These are phyloP conservation scores for Citrus mangshanensis DNA, from an alignment of 345 rosid genomes.

Conservation along the genomic window DNA sequence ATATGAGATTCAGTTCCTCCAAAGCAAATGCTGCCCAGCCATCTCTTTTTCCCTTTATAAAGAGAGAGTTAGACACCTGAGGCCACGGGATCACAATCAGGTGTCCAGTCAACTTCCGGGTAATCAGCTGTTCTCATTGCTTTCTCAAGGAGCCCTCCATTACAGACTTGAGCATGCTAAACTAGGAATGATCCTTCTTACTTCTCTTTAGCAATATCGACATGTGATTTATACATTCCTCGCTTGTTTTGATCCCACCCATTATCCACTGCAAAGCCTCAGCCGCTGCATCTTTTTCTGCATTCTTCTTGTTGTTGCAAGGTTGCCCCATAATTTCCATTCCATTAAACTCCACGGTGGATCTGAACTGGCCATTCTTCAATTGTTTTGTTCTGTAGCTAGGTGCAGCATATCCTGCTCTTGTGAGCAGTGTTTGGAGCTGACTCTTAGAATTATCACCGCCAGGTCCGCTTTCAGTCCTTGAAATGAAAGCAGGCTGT, in stretches of 20 bases:
- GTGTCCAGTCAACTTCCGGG: background rate
- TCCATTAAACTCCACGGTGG: constrained; percentile 76
- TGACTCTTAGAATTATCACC: constrained; percentile 88
- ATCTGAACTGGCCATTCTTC: constrained; percentile 61
- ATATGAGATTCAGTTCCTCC: background rate
- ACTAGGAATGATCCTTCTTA: constrained; percentile 55
- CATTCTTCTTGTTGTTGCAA: constrained; percentile 81
- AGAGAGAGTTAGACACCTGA: background rate
- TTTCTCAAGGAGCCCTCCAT: background rate
- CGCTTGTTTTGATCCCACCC: constrained; percentile 48
- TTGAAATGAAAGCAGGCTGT: constrained; percentile 38
- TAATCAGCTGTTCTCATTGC: background rate
- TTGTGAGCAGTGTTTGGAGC: constrained; percentile 81
- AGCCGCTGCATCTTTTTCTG: constrained; percentile 96
- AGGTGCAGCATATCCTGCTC: constrained; percentile 76
- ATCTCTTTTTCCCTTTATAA: background rate
- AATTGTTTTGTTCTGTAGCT: constrained; percentile 71
- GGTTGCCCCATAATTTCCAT: constrained; percentile 77
- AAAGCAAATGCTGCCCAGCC: background rate
- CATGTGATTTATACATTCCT: constrained; percentile 55
- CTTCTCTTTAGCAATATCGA: constrained; percentile 72
- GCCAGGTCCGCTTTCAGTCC: constrained; percentile 74
- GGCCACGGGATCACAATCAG: background rate
- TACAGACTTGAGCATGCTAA: background rate
- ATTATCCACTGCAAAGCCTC: constrained; percentile 82